Evolutionary conservation across 164 flowering plant species (phyloP), one percentile per base, ranked within the genome.

Genomic region (Nelumbo lutea): DNA sequence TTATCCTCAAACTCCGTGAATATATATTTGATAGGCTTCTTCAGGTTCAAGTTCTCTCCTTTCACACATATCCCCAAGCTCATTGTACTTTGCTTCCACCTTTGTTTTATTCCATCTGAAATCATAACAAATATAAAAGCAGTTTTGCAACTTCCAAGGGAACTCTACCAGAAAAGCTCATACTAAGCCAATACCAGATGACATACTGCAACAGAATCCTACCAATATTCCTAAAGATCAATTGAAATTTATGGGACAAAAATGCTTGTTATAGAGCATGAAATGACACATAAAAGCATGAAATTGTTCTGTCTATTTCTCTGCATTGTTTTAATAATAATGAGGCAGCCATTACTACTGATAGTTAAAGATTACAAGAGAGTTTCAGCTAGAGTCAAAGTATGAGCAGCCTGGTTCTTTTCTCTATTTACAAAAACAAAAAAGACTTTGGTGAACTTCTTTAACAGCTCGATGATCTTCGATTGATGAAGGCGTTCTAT

Each of bases 1-100:
- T 85, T 52, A 82, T 93, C 96, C 77, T 95, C 99, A 78, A 80
- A 95, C 72, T 89, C 83, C 80, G 90, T 89, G 77, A 89, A 92
- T 74, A 77, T 27, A 27, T 27, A 27, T 52, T 70, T 80, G 78
- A 56, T 84, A 86, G 65, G 96, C 99, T 83, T 86, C 85, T 70
- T 83, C 90, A 68, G 83, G 84, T 58, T 82, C 85, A 74, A 92
- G 79, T 80, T 90, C 98, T 13, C 88, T 86, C 11, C 80, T 80
- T 82, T 92, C 99, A 76, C 90, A 79, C 96, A 83, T 87, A 59
- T 89, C 94, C 53, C 87, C 96, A 10, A 92, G 82, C 78, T 95
- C 90, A 75, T 88, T 80, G 76, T 86, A 86, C 73, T 83, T 90
- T 46, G 77, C 76, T 68, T 92, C 88, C 59, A 95, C 91, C 80